Evolutionary conservation across 331 rosid species (phyloP).

Genomic region (Dryas integrifolia): DNA sequence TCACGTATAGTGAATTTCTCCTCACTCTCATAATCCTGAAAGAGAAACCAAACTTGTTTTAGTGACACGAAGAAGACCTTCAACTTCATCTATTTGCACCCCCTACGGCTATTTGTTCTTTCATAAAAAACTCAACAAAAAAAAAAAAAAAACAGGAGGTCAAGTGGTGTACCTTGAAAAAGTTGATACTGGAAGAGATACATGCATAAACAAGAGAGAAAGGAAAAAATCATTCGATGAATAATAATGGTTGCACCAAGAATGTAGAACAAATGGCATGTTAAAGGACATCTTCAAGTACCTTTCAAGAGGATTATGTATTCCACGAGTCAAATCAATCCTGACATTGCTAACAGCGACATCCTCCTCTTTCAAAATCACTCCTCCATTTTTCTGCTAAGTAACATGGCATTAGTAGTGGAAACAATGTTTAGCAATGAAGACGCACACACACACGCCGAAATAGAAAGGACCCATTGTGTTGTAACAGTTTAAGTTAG

Average conservation of each 20-base stretch:
- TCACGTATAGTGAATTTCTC: slow-evolving; percentile 69
- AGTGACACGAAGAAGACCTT: slow-evolving; percentile 16
- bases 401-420: slow-evolving; percentile 17
- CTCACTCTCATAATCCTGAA: slow-evolving; percentile 80
- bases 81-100: background rate
- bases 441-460: background rate
- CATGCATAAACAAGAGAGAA: slow-evolving; percentile 38
- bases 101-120: background rate
- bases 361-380: slow-evolving; percentile 73
- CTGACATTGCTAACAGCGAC: slow-evolving; percentile 69
- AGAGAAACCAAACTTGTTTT: slow-evolving; percentile 17
- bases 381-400: slow-evolving; percentile 73
- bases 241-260: background rate
- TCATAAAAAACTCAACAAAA: background rate
- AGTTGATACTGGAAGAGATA: slow-evolving; percentile 64
- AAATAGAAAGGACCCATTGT: slow-evolving; percentile 5
- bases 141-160: background rate
- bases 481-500: slow-evolving; percentile 9
- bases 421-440: slow-evolving; percentile 5
- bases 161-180: slow-evolving; percentile 65
- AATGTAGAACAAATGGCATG: slow-evolving; percentile 10
- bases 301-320: slow-evolving; percentile 85
- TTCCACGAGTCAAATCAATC: slow-evolving; percentile 96
- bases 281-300: slow-evolving; percentile 34
- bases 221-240: background rate